phyloP scores from a whole-genome alignment of 192 early-diverging fungal genomes.

The Coemansia sp. region DNA sequence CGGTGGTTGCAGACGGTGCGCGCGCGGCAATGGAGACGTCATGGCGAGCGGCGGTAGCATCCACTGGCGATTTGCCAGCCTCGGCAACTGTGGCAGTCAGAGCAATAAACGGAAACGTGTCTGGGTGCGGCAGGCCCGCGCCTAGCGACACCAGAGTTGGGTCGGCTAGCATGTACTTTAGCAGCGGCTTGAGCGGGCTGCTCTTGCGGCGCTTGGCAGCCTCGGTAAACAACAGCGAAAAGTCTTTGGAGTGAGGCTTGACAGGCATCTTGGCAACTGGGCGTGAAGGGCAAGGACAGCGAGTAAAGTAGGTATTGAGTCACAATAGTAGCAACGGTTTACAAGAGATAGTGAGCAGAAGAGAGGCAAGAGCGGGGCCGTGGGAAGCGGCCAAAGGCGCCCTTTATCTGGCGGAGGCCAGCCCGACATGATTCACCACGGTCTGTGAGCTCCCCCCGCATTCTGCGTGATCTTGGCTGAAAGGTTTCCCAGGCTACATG shows the following conservation, averaged over 20 bases:
- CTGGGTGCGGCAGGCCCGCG: constrained; percentile 64
- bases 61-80: constrained; percentile 57
- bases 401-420: too few relatives aligned
- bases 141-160: constrained; percentile 63
- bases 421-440: too few relatives aligned
- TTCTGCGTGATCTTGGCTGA: too few relatives aligned
- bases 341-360: too few relatives aligned
- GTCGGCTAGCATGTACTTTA: constrained; percentile 42
- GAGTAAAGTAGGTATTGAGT: too few relatives aligned
- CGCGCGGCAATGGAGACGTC: constrained; percentile 4
- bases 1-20: constrained; percentile 4
- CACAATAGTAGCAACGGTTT: too few relatives aligned
- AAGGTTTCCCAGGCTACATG: too few relatives aligned
- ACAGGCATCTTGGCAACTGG: too few relatives aligned
- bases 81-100: constrained; percentile 55
- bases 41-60: constrained; percentile 37
- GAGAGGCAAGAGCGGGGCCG: too few relatives aligned
- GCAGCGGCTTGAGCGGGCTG: constrained; percentile 45
- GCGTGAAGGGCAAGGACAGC: too few relatives aligned
- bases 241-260: constrained; percentile 31
- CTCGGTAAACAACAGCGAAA: constrained; percentile 39
- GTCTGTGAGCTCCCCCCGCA: too few relatives aligned
- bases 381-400: too few relatives aligned
- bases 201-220: constrained; percentile 27
- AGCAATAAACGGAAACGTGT: constrained; percentile 61